phyloP scores from a whole-genome alignment of 176 grass and related monocot species.

The Eragrostis curvula region DNA sequence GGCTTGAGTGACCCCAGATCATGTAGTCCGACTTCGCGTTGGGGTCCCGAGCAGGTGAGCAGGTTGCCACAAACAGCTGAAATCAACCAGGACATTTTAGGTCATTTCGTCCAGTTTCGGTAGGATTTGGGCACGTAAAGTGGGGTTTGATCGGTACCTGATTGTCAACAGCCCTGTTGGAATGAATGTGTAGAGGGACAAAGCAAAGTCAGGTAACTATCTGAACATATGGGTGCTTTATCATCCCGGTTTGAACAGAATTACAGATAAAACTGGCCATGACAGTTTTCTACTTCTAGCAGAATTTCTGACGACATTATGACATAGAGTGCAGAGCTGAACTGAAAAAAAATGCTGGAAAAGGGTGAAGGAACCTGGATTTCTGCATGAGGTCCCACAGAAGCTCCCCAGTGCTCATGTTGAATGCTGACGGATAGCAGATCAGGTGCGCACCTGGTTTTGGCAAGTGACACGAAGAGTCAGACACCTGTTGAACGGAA shows the following conservation, averaged over 20 bases:
- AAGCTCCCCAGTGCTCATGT: slow-evolving; percentile 63
- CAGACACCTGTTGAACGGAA: no score
- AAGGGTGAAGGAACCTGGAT: slow-evolving; percentile 55
- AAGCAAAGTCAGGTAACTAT: neutral
- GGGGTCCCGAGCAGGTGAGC: slow-evolving; percentile 58
- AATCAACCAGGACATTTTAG: neutral
- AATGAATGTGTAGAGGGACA: neutral
- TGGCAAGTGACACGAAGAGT: neutral
- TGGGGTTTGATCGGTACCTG: slow-evolving; percentile 41
- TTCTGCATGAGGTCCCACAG: slow-evolving; percentile 87
- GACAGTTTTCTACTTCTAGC: no score
- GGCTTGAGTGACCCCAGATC: slow-evolving; percentile 69
- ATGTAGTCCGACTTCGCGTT: slow-evolving; percentile 47
- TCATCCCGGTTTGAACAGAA: neutral
- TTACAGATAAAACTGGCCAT: no score
- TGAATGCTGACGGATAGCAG: slow-evolving; percentile 76
- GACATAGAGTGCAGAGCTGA: neutral
- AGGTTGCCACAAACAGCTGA: slow-evolving; percentile 65
- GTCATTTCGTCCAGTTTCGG: neutral
- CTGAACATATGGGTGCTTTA: neutral
- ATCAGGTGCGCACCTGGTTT: slow-evolving; percentile 62
- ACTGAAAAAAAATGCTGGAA: neutral
- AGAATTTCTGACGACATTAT: neutral
- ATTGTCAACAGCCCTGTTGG: slow-evolving; percentile 63
- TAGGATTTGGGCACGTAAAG: neutral